phyloP scores from a whole-genome alignment of 1,139 yeast species.

The Suhomyces terraborum region DNA sequence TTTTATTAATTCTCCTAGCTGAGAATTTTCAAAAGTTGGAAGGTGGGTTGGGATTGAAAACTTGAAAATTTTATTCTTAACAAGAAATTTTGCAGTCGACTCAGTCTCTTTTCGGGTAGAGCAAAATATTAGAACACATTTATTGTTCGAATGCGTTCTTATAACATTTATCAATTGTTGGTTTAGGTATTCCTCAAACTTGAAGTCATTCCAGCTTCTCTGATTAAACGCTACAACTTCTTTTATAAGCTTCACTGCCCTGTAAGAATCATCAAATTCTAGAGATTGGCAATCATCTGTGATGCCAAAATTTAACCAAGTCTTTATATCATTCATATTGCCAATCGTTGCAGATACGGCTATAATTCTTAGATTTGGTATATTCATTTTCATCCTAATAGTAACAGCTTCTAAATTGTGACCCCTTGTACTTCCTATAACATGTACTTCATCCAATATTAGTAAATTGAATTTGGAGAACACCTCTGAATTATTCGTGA shows the following conservation, averaged over 20 bases:
- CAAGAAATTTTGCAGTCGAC: slow-evolving; percentile 46
- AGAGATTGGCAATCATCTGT: slow-evolving; percentile 16
- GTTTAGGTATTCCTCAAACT: not conserved
- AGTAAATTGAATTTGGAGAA: slow-evolving; percentile 27
- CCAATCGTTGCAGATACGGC: slow-evolving; percentile 60
- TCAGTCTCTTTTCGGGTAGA: slow-evolving; percentile 52
- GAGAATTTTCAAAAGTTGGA: slow-evolving; percentile 9
- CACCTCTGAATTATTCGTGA: slow-evolving; percentile 45
- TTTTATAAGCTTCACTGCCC: slow-evolving; percentile 45
- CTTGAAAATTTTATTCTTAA: not conserved
- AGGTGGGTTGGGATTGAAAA: not conserved
- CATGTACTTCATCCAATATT: slow-evolving; percentile 54
- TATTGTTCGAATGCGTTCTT: slow-evolving; percentile 33
- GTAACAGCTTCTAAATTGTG: slow-evolving; percentile 54
- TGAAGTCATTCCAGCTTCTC: slow-evolving; percentile 21
- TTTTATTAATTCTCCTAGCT: slow-evolving; percentile 33
- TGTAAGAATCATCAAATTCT: slow-evolving; percentile 48
- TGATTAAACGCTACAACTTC: slow-evolving; percentile 46
- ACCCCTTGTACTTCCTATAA: slow-evolving; percentile 50
- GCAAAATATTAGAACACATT: slow-evolving; percentile 54
- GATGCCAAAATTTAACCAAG: slow-evolving; percentile 42
- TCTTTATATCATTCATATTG: slow-evolving; percentile 50
- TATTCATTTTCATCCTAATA: slow-evolving; percentile 51
- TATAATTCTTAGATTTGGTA: slow-evolving; percentile 42
- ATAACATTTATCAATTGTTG: slow-evolving; percentile 30